Conservation (phyloP, 1,284 basidiomycete genomes). For the Irpex rosettiformis region DNA sequence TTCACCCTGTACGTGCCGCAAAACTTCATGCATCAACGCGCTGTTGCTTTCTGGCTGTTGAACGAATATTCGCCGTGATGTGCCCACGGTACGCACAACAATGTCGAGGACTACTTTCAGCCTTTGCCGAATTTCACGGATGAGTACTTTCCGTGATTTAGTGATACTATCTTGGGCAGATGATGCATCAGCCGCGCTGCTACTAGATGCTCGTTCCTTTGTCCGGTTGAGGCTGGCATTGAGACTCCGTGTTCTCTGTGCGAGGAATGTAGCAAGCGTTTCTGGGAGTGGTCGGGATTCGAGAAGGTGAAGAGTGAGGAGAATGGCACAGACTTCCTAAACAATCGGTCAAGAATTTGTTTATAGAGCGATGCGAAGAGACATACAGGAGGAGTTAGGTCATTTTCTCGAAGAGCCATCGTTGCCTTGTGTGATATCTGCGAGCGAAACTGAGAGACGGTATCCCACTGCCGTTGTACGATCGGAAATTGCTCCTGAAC, state of each 20-base stretch:
- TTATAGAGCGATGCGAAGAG: slow-evolving; percentile 5
- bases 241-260: slow-evolving; percentile 69
- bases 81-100: slow-evolving; percentile 52
- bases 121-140: slow-evolving; percentile 49
- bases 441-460: slow-evolving; percentile 75
- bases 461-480: slow-evolving; percentile 87
- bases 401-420: slow-evolving; percentile 61
- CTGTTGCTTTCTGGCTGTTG: slow-evolving; percentile 23
- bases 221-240: slow-evolving; percentile 38
- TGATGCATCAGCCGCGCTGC: slow-evolving; percentile 26
- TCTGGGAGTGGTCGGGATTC: slow-evolving; percentile 78
- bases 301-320: slow-evolving; percentile 79
- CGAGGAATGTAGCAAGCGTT: slow-evolving; percentile 64
- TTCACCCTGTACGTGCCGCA: slow-evolving; percentile 59
- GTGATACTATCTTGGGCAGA: neutral
- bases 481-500: slow-evolving; percentile 75
- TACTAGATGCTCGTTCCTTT: slow-evolving; percentile 32
- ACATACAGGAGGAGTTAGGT: slow-evolving; percentile 44
- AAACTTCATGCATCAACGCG: slow-evolving; percentile 53
- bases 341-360: slow-evolving; percentile 11
- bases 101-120: slow-evolving; percentile 48
- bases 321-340: slow-evolving; percentile 70
- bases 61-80: slow-evolving; percentile 52
- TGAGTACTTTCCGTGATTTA: slow-evolving; percentile 27
- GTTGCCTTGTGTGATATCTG: slow-evolving; percentile 85